Evolutionary conservation across 805 yeast genomes (phyloP).

Genomic region (Pichia deserticola): DNA sequence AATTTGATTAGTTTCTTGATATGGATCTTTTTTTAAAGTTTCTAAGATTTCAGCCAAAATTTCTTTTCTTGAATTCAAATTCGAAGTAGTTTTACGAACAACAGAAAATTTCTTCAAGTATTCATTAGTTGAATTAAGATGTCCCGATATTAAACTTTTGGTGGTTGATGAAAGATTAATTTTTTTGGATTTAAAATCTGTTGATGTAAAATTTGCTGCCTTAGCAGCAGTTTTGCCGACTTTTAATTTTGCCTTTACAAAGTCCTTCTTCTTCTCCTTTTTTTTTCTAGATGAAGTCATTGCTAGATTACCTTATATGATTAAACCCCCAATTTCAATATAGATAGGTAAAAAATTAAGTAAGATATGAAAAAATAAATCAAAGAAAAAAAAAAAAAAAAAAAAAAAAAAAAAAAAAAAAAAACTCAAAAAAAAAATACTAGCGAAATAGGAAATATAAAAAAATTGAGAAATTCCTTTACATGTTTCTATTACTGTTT

Average conservation of each 20-base stretch:
- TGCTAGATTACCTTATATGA: too few relatives aligned
- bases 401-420: too few relatives aligned
- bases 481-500: too few relatives aligned
- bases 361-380: too few relatives aligned
- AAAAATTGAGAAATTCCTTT: too few relatives aligned
- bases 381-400: too few relatives aligned
- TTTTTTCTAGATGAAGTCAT: slow-evolving; percentile 51
- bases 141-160: slow-evolving; percentile 10
- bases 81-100: slow-evolving; percentile 42
- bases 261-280: slow-evolving; percentile 64
- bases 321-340: too few relatives aligned
- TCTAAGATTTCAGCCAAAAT: slow-evolving; percentile 13
- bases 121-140: slow-evolving; percentile 6
- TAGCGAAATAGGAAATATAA: too few relatives aligned
- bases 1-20: slow-evolving; percentile 32
- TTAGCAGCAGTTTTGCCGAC: slow-evolving; percentile 79
- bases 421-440: too few relatives aligned
- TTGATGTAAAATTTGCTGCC: slow-evolving; percentile 74
- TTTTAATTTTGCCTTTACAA: slow-evolving; percentile 67
- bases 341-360: too few relatives aligned
- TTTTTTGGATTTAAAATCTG: slow-evolving; percentile 70
- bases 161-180: slow-evolving; percentile 29
- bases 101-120: slow-evolving; percentile 54
- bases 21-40: slow-evolving; percentile 15
- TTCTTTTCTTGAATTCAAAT: slow-evolving; percentile 16